Evolutionary conservation across 2,329 filamentous ascomycete genomes (phyloP).

Genomic region (Colletotrichum sp.): DNA sequence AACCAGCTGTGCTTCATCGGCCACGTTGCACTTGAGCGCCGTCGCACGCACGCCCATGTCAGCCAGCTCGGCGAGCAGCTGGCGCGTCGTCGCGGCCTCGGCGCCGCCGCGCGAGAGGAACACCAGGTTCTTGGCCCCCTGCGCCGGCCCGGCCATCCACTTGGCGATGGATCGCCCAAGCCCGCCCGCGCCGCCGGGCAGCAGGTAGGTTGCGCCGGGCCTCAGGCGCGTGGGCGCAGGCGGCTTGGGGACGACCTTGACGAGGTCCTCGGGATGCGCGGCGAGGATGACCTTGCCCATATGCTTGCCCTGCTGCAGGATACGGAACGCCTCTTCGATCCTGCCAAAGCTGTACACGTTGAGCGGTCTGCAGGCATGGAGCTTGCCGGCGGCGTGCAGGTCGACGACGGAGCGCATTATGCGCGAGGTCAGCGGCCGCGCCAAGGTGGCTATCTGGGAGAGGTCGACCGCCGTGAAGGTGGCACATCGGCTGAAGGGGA

Average conservation of each 20-base stretch:
- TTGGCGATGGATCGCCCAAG: slow-evolving; percentile 28
- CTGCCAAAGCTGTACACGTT: slow-evolving; percentile 26
- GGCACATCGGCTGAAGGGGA: slow-evolving; percentile 42
- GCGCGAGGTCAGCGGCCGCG: slow-evolving; percentile 19
- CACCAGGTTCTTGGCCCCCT: slow-evolving; percentile 32
- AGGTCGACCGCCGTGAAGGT: slow-evolving; percentile 40
- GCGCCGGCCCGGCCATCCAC: slow-evolving; percentile 24
- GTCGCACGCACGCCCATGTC: slow-evolving; percentile 24
- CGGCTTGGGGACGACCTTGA: neutral
- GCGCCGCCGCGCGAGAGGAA: slow-evolving; percentile 31
- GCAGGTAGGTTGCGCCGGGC: slow-evolving; percentile 29
- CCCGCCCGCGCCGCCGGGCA: slow-evolving; percentile 33
- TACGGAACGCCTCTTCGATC: slow-evolving; percentile 41
- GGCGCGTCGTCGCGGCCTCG: slow-evolving; percentile 18
- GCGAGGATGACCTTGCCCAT: slow-evolving; percentile 45
- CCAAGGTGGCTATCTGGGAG: slow-evolving; percentile 11
- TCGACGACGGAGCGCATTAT: slow-evolving; percentile 11
- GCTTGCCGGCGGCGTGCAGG: neutral
- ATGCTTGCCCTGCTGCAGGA: slow-evolving; percentile 43
- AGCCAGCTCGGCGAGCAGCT: slow-evolving; percentile 24
- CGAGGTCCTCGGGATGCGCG: neutral
- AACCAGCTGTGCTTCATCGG: slow-evolving; percentile 29
- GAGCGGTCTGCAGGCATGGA: slow-evolving; percentile 14
- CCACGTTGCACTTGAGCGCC: slow-evolving; percentile 33
- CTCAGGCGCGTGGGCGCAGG: slow-evolving; percentile 21